phyloP scores from a whole-genome alignment of 768 basidiomycete genomes.

The Rhizopogon vinicolor region DNA sequence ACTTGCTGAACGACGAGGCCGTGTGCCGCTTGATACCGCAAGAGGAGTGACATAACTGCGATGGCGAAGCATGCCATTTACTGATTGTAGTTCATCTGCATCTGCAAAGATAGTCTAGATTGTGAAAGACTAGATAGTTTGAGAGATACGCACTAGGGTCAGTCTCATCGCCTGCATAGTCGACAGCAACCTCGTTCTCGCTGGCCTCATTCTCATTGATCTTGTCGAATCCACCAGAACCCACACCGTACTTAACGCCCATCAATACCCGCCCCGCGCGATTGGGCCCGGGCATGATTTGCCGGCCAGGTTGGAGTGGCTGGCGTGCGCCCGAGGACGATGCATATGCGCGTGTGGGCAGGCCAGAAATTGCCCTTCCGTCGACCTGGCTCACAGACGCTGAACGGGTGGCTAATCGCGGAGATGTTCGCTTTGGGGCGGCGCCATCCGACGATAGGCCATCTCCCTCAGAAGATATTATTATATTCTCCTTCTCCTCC shows the following conservation, averaged over 20 bases:
- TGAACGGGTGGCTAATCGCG: slow-evolving; percentile 25
- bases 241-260: slow-evolving; percentile 26
- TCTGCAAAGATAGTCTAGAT: slow-evolving; percentile 24
- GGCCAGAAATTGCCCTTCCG: slow-evolving; percentile 28
- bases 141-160: slow-evolving; percentile 31
- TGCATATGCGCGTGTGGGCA: slow-evolving; percentile 28
- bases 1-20: slow-evolving; percentile 73
- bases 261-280: slow-evolving; percentile 50
- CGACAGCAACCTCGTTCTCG: slow-evolving; percentile 34
- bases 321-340: slow-evolving; percentile 25
- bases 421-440: slow-evolving; percentile 18
- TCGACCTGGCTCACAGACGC: slow-evolving; percentile 29
- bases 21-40: slow-evolving; percentile 39
- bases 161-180: slow-evolving; percentile 31
- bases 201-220: slow-evolving; percentile 42
- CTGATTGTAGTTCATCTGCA: slow-evolving; percentile 23
- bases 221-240: slow-evolving; percentile 37
- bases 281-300: slow-evolving; percentile 39
- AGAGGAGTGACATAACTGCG: slow-evolving; percentile 21
- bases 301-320: slow-evolving; percentile 35
- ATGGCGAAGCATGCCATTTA: slow-evolving; percentile 21
- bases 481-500: slow-evolving; percentile 38
- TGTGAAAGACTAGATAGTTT: slow-evolving; percentile 9
- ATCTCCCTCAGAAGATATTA: slow-evolving; percentile 22
- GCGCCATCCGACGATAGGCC: slow-evolving; percentile 20